Percentiles rank a stretch among this genome's conserved stretches.
These are phyloP conservation scores for Amoebophrya sp. DNA, from an alignment of 169 alveolate species.

Conservation along the genomic window DNA sequence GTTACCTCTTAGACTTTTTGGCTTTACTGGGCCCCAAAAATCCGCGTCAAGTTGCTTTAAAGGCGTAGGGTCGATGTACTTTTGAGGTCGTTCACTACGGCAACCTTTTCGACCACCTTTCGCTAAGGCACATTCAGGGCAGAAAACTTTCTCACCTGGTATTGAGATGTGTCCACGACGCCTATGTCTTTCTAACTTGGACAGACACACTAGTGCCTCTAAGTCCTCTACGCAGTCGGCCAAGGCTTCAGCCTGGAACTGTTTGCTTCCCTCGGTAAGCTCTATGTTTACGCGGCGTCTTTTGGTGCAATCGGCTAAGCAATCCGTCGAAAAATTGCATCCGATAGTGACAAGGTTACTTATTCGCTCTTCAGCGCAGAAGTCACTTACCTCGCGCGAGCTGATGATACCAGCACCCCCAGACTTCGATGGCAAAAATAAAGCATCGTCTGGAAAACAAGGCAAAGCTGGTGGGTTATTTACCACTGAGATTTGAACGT, in stretches of 20 bases:
- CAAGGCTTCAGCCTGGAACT: background rate
- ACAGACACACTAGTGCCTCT: background rate
- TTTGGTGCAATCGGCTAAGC: background rate
- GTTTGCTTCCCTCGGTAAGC: background rate
- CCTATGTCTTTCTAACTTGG: background rate
- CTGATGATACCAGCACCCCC: background rate
- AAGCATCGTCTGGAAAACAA: background rate
- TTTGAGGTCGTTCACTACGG: background rate
- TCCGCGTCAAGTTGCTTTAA: background rate
- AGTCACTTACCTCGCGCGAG: background rate
- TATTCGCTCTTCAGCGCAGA: background rate
- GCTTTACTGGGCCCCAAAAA: background rate
- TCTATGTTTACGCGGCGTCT: background rate
- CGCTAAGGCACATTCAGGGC: background rate
- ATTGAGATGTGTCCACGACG: background rate
- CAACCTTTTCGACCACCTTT: background rate
- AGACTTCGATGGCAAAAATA: background rate
- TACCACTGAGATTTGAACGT: background rate
- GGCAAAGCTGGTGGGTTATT: background rate
- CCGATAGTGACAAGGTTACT: background rate
- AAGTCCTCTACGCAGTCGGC: background rate
- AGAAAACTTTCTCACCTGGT: background rate
- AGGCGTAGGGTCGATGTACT: constrained; percentile 3
- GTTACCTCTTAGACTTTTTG: background rate
- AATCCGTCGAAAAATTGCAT: background rate